Percentiles rank a stretch among this genome's conserved stretches.
Conservation (phyloP, 805 yeast species). For the Wickerhamomyces ciferrii region DNA sequence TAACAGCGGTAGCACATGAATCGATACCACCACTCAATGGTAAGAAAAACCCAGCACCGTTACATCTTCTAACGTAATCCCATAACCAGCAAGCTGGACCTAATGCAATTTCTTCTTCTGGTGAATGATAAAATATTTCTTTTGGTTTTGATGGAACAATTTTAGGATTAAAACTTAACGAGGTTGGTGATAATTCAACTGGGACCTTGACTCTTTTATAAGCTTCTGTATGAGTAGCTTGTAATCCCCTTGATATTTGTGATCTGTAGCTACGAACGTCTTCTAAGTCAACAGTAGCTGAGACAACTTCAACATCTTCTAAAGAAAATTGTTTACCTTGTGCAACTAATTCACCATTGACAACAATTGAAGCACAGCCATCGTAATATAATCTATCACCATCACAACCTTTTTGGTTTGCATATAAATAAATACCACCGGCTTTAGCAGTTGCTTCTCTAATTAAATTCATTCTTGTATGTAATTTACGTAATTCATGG, state of each 20-base stretch:
- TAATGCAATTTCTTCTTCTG: conserved; percentile 94
- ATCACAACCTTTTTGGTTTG: conserved; percentile 97
- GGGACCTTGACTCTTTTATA: conserved; percentile 55
- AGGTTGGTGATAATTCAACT: conserved; percentile 59
- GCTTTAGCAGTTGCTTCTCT: conserved; percentile 92
- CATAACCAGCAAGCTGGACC: conserved; percentile 99
- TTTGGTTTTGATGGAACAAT: conserved; percentile 51
- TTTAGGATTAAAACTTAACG: conserved; percentile 53
- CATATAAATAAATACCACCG: conserved; percentile 91
- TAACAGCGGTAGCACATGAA: conserved; percentile 94
- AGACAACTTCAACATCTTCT: conserved; percentile 86
- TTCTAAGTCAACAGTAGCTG: conserved; percentile 93
- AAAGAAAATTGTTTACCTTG: conserved; percentile 91
- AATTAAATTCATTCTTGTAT: conserved; percentile 79
- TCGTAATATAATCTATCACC: conserved; percentile 97
- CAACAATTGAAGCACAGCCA: conserved; percentile 92
- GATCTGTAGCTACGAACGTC: conserved; percentile 83
- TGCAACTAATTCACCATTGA: conserved; percentile 87
- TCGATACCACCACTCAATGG: conserved; percentile 98
- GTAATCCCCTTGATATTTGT: conserved; percentile 49
- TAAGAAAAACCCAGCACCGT: conserved; percentile 85
- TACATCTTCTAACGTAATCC: conserved; percentile 93
- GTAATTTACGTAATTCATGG: conserved; percentile 87
- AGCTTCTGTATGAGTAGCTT: conserved; percentile 21
- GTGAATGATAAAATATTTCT: conserved; percentile 60